Evolutionary conservation across 192 early-diverging fungal genomes (phyloP).

Genomic region (Entophlyctis luteolus): DNA sequence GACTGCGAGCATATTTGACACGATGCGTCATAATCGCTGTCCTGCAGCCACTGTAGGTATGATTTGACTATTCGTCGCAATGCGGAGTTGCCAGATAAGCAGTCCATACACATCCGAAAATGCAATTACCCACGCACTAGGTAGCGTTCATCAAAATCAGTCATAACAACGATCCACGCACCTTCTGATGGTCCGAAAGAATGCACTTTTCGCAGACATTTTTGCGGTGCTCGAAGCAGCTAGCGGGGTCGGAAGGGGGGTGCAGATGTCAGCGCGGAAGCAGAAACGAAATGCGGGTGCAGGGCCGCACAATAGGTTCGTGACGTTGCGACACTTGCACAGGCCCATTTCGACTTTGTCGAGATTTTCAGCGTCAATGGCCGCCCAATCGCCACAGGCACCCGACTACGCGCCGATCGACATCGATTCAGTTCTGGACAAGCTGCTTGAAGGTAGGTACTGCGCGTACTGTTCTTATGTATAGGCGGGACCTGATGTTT

Average conservation of each 20-base stretch:
- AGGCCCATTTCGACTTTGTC: constrained; percentile 45
- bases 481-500: no score
- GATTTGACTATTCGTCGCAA: constrained; percentile 33
- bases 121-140: constrained; percentile 32
- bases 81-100: no score
- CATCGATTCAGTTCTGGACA: constrained; percentile 75
- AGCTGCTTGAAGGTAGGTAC: constrained; percentile 76
- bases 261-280: neutral
- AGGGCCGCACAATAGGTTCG: constrained; percentile 40
- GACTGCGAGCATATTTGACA: constrained; percentile 41
- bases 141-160: neutral
- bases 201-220: constrained; percentile 60
- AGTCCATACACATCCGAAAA: no score
- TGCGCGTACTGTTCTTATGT: no score
- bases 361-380: constrained; percentile 6
- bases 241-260: neutral
- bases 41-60: constrained; percentile 58
- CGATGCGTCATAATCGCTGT: constrained; percentile 48
- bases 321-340: constrained; percentile 54
- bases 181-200: constrained; percentile 38
- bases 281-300: neutral
- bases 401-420: constrained; percentile 51
- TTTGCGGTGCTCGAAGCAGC: constrained; percentile 53
- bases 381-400: neutral
- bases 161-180: constrained; percentile 11